phyloP scores from a whole-genome alignment of 2,329 filamentous ascomycete species.

The Fusarium continuum region DNA sequence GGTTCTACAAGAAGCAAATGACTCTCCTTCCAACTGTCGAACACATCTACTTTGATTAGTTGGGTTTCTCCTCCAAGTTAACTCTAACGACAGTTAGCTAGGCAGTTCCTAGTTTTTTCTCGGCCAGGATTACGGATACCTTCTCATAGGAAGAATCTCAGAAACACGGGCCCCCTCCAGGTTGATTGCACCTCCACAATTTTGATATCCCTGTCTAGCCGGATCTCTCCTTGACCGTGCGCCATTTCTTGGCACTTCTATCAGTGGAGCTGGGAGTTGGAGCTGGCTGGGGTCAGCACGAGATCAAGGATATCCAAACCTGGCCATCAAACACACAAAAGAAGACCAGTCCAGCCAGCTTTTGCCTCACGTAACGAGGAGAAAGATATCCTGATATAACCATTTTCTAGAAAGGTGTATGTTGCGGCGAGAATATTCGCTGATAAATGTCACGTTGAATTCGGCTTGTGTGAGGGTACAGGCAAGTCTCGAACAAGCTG shows the following conservation, averaged over 20 bases:
- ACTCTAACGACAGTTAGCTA: not conserved
- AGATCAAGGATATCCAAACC: constrained; percentile 17
- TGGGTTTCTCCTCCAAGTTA: not conserved
- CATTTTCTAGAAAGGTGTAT: not conserved
- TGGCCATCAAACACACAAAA: constrained; percentile 18
- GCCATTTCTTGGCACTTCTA: constrained; percentile 40
- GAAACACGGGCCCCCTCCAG: constrained; percentile 2
- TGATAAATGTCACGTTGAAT: not conserved
- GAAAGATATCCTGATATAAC: not conserved
- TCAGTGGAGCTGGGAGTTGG: constrained; percentile 18
- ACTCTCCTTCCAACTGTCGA: too few relatives aligned
- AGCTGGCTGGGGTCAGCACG: constrained; percentile 24
- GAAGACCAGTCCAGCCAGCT: not conserved
- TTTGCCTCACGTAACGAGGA: not conserved
- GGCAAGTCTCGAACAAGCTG: not conserved
- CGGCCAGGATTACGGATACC: constrained; percentile 1
- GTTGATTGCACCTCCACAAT: constrained; percentile 29
- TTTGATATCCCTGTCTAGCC: constrained; percentile 36
- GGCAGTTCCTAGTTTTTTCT: not conserved
- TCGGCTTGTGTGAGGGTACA: not conserved
- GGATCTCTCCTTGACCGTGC: constrained; percentile 34
- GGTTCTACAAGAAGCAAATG: too few relatives aligned
- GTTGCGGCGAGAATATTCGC: not conserved
- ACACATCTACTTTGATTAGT: too few relatives aligned
- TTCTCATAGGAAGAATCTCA: not conserved